Evolutionary conservation across 2,329 filamentous ascomycete genomes (phyloP), one percentile per base, ranked within the genome.

Genomic region (Fusarium drepaniforme): DNA sequence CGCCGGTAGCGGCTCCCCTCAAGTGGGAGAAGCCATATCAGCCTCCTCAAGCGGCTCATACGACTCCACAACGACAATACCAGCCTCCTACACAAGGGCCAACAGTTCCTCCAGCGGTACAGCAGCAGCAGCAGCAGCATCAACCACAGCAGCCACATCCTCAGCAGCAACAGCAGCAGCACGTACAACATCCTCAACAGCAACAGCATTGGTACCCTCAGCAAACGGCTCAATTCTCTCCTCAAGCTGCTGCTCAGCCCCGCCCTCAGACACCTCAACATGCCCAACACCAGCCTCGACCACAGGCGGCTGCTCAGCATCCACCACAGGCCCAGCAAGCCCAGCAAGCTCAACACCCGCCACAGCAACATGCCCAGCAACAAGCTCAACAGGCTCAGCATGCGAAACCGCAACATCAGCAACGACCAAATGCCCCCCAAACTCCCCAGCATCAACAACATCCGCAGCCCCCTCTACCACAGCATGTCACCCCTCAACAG

Each of bases 1-100:
- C 78, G 8, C 77, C 79, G 37, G 73, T 74, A 42, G 76, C 77
- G 25, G 79, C 79, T 8, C 69, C 76, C 40, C 68, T 84, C 21
- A 85, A 85, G 65, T 85, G 84, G 84, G 84, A 85, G 74, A 84
- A 83, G 74, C 83, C 84, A 13, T 84, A 85, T 69, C 83, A 84
- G 65, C 83, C 83, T 49, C 80, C 79, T 4, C 78, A 79, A 13
- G 30, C 77, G 23, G 65, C 75, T 51, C 79, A 78, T 25, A 71
- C 77, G 9, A 78, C 79, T 8, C 68, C 77, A 23, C 65, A 78
- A 38, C 75, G 80, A 13, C 81, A 78, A 33, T 61, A 73, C 28
- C 79, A 80, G 23, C 76, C 80, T 37, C 73, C 75, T 11, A 57
- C 74, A 25, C 75, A 78, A 59, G 77, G 70, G 16, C 69, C 78